A percentile compares a stretch with the other conserved stretches of the same genome.
These are phyloP conservation scores for Pachyrhizus erosus DNA, from an alignment of 306 rosid genomes.

Conservation along the genomic window DNA sequence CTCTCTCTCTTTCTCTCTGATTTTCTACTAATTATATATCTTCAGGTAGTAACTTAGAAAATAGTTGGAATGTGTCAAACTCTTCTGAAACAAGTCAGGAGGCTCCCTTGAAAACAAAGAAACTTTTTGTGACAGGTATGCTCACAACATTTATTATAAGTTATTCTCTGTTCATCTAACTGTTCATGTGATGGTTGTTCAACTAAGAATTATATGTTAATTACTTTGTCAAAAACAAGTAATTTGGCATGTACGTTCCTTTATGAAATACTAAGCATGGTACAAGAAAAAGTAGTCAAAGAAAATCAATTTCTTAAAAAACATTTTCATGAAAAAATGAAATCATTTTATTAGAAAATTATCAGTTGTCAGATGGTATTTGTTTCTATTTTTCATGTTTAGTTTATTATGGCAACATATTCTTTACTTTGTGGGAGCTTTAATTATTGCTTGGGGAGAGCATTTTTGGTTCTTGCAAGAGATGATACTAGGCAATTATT, in stretches of 20 bases:
- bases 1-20: conserved; percentile 27
- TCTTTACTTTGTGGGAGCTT: conserved; percentile 3
- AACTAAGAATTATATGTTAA: background rate
- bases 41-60: conserved; percentile 48
- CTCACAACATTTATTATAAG: conserved; percentile 15
- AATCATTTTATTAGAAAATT: conserved; percentile 3
- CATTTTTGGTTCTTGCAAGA: conserved; percentile 15
- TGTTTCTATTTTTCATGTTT: conserved; percentile 16
- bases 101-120: conserved; percentile 49
- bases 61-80: conserved; percentile 36
- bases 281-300: background rate
- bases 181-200: conserved; percentile 12
- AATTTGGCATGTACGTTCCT: conserved; percentile 15
- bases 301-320: background rate
- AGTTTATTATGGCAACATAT: background rate
- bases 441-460: background rate
- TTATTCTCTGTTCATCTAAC: background rate
- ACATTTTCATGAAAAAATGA: background rate
- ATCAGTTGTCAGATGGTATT: background rate
- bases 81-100: conserved; percentile 46
- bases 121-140: conserved; percentile 60
- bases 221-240: conserved; percentile 29
- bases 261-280: background rate
- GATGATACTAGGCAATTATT: conserved; percentile 27
- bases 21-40: conserved; percentile 28